Percentiles rank a stretch among this genome's conserved stretches.
These are phyloP conservation scores for Arthrobotrys megalospora DNA, from an alignment of 2,329 filamentous ascomycete species.

Conservation along the genomic window DNA sequence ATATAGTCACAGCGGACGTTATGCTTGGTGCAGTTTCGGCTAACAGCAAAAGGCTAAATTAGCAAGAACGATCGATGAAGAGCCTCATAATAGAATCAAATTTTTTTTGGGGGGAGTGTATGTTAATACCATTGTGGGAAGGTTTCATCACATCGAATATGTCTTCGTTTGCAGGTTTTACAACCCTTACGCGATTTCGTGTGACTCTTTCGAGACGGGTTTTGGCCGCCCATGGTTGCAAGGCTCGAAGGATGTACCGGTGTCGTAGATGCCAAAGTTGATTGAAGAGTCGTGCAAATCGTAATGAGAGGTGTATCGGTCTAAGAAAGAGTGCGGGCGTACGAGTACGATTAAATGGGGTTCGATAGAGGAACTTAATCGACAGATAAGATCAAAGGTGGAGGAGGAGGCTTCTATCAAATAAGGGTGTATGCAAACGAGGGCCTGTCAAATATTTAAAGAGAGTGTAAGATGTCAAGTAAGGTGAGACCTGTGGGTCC, in stretches of 20 bases:
- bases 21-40: constrained; percentile 98
- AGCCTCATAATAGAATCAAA: constrained; percentile 45
- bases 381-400: constrained; percentile 31
- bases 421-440: constrained; percentile 40
- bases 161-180: constrained; percentile 96
- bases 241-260: neutral
- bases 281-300: constrained; percentile 3
- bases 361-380: constrained; percentile 19
- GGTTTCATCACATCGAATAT: constrained; percentile 97
- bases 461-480: constrained; percentile 56
- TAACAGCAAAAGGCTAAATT: constrained; percentile 67
- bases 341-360: constrained; percentile 13
- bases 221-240: constrained; percentile 54
- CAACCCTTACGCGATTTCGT: constrained; percentile 99
- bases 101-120: constrained; percentile 23
- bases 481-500: constrained; percentile 61
- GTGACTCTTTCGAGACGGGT: constrained; percentile 78
- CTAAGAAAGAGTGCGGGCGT: neutral
- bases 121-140: constrained; percentile 91
- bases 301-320: constrained; percentile 8
- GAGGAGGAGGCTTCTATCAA: constrained; percentile 35
- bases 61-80: constrained; percentile 48
- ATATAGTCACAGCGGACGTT: constrained; percentile 99
- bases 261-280: constrained; percentile 11
- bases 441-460: constrained; percentile 57